Evolutionary conservation across 495 filamentous ascomycete species (phyloP), one percentile per base, ranked within the genome.

Genomic region (Xylaria curta): DNA sequence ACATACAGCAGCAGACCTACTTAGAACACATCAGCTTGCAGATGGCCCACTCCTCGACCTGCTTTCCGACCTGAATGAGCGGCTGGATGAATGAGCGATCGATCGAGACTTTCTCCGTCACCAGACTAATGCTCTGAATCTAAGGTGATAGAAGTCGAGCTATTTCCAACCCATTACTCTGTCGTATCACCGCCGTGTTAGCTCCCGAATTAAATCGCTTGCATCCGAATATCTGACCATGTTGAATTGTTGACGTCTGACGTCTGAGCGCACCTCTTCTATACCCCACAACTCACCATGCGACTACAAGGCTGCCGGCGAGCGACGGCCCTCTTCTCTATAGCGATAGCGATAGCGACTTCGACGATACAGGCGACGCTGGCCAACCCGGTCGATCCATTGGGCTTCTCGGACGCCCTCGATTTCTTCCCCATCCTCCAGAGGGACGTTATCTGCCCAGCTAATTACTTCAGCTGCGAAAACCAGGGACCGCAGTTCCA

Each of bases 381-480:
- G n/a, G 73, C 74, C 38, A 68, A 77, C 53, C 63, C 71, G 9
- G 68, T 76, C 69, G 72, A 79, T 28, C 77, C 75, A 17, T 70
- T 77, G 59, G 68, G 62, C 54, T 79, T 76, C 56, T 72, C 73
- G 28, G 60, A 72, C 1, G 70, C 73, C 54, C 51, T 73, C n/a
- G 67, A 76, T 31, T 79, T 69, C 44, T 72, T 73, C 3, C 72
- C 77, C 19, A 69, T 76, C 13, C 71, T 66, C 0, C 69, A 56
- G 69, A 76, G 76, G 59, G 68, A 69, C n/a, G n/a, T 76, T 42
- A 53, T 59, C 17, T 79, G 77, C 54, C 77, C 77, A 5, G 73
- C 78, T 49, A 76, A 85, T 72, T 85, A 81, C 65, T 85, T 78
- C 72, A 85, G 82, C 63, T 86, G 84, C 74, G 78, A 82, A 19